Percentiles rank a stretch among this genome's conserved stretches.
Conservation (phyloP, 1,139 yeast genomes). For the Debaryomyces robertsiae region DNA sequence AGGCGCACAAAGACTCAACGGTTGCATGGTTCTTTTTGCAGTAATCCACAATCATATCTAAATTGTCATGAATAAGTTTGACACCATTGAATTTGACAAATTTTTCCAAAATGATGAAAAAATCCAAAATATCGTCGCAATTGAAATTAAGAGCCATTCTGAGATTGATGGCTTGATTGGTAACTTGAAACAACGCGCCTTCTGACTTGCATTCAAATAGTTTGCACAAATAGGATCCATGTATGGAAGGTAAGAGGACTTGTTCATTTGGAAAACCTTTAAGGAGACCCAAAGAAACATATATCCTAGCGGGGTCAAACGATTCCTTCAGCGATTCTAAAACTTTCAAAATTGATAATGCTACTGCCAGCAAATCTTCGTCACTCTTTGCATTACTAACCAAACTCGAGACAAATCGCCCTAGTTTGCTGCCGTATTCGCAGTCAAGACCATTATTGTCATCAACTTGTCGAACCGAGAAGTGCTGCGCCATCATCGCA, state of each 20-base stretch:
- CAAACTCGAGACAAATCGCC: conserved; percentile 50
- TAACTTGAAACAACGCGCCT: conserved; percentile 55
- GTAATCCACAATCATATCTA: conserved; percentile 25
- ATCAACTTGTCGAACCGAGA: conserved; percentile 36
- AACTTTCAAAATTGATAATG: conserved; percentile 42
- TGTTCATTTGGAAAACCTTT: conserved; percentile 45
- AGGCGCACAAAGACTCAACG: conserved; percentile 5
- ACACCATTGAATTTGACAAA: conserved; percentile 48
- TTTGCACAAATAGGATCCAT: conserved; percentile 34
- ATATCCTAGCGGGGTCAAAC: conserved; percentile 75
- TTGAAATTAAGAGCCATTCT: conserved; percentile 41
- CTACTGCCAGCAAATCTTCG: conserved; percentile 24
- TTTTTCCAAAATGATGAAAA: conserved; percentile 36
- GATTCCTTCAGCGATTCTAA: conserved; percentile 51
- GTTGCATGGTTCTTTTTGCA: conserved; percentile 15
- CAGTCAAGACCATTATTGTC: conserved; percentile 39
- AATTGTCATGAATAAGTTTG: conserved; percentile 35
- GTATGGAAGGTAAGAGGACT: conserved; percentile 31
- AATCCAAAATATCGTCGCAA: conserved; percentile 21
- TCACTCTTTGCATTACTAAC: conserved; percentile 37
- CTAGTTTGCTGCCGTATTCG: conserved; percentile 57
- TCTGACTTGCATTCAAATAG: conserved; percentile 61
- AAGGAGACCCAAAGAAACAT: conserved; percentile 58
- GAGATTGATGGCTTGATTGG: conserved; percentile 54
- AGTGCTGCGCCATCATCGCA: conserved; percentile 66